A percentile compares a stretch with the other conserved stretches of the same genome.
These are phyloP conservation scores for Tetrahymena thermophila DNA, from an alignment of 73 alveolate genomes.

Conservation along the genomic window DNA sequence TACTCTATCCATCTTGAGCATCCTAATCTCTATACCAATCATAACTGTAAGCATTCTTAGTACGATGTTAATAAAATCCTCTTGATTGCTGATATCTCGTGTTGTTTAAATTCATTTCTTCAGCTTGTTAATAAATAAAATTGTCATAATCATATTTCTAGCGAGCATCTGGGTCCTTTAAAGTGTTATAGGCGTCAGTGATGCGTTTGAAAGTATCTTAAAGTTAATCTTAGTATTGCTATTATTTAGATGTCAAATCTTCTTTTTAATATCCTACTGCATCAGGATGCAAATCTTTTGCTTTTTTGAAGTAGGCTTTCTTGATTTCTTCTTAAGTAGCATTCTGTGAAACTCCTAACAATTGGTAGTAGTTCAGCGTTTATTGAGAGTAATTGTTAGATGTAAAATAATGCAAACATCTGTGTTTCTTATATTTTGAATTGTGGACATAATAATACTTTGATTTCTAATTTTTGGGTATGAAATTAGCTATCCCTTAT, in stretches of 20 bases:
- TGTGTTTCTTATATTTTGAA: not conserved
- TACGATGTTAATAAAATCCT: not conserved
- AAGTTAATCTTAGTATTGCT: not conserved
- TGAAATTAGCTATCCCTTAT: not conserved
- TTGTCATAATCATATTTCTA: not conserved
- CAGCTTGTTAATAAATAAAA: not conserved
- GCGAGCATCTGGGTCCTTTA: not conserved
- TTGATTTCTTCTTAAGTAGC: not conserved
- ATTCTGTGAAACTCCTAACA: not conserved
- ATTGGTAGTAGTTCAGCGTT: not conserved
- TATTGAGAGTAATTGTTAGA: not conserved
- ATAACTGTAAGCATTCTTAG: not conserved
- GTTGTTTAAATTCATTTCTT: not conserved
- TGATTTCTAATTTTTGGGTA: not conserved
- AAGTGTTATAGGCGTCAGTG: not conserved
- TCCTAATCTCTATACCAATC: not conserved
- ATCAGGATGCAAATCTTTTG: conserved; percentile 18
- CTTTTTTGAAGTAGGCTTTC: conserved; percentile 12
- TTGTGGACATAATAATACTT: not conserved
- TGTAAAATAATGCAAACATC: not conserved
- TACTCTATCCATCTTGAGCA: not conserved
- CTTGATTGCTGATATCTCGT: not conserved
- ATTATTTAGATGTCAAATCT: not conserved
- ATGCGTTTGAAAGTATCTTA: not conserved
- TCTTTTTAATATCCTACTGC: not conserved